Evolutionary conservation across 495 filamentous ascomycete species (phyloP).

Genomic region (Elasticomyces elasticus): DNA sequence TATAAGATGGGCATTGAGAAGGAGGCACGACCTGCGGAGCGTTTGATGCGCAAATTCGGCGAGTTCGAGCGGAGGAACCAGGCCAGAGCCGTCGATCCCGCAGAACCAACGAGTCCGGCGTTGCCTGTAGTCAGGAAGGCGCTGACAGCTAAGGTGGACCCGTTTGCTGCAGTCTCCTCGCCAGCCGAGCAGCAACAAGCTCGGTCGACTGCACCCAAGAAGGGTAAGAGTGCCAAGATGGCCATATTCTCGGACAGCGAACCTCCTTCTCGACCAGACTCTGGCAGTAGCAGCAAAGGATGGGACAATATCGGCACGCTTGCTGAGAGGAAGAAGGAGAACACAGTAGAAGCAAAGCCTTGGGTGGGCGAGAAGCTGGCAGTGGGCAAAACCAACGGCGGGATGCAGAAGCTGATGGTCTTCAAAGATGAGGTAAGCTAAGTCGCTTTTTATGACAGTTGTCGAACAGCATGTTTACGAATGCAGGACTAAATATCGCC

Average conservation of each 20-base stretch:
- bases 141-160: slow-evolving; percentile 74
- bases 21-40: slow-evolving; percentile 72
- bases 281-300: slow-evolving; percentile 44
- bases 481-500: slow-evolving; percentile 87
- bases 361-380: slow-evolving; percentile 90
- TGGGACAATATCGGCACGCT: slow-evolving; percentile 89
- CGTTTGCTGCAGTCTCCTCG: slow-evolving; percentile 48
- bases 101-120: slow-evolving; percentile 74
- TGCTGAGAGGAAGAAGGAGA: slow-evolving; percentile 87
- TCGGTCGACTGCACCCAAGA: slow-evolving; percentile 46
- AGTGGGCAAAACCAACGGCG: slow-evolving; percentile 65
- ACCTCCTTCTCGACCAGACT: slow-evolving; percentile 25
- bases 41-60: slow-evolving; percentile 74
- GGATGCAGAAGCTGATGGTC: slow-evolving; percentile 71
- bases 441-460: slow-evolving; percentile 24
- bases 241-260: slow-evolving; percentile 79
- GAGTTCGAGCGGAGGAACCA: slow-evolving; percentile 79
- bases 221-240: slow-evolving; percentile 65
- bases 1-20: slow-evolving; percentile 79
- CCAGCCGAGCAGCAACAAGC: slow-evolving; percentile 55
- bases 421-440: slow-evolving; percentile 90
- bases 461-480: slow-evolving; percentile 69
- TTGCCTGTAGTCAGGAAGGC: slow-evolving; percentile 75
- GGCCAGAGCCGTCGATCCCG: slow-evolving; percentile 43
- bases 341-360: slow-evolving; percentile 72